Base-by-base conservation (phyloP, 805 yeast genomes). In the Teunomyces panamensis region DNA sequence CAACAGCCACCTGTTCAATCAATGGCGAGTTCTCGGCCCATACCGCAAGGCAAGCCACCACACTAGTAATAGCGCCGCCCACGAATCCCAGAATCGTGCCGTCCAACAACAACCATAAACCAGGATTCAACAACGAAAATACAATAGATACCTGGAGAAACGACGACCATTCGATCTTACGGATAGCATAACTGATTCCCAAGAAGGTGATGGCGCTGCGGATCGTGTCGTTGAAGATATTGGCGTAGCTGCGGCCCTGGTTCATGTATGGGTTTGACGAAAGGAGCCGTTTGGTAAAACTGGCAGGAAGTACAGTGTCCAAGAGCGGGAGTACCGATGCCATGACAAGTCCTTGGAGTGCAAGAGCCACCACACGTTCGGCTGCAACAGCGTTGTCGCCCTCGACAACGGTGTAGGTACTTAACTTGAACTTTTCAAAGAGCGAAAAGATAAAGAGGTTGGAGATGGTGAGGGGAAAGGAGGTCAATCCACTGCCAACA, bases 111-210 rank as follows among this genome's bases (percentile, higher is more conserved):
- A 80, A 58, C 90, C 92, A 85, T 29, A 86, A 68, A 4, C 85
- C 78, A 0, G 86, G 78, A 63, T 83, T 84, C 46, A 84, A 67
- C 17, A 81, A 63, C 9, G 81, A 69, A 85, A 89, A 85, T 3
- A 83, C 73, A 39, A 79, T 65, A 3, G 85, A 75, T 9, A 86
- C 84, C 57, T 87, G 90, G 37, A 81, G 65, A 14, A 83, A 75
- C 0, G 85, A 77, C 43, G 75, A 66, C 92, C 92, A 86, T 56
- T 83, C 85, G 33, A 84, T 71, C 53, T 80, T 82, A 55, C 87
- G 75, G 30, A 87, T 75, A 20, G 89, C 89, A 57, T 82, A 86
- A 4, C 83, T 75, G 30, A 87, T 78, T 2, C 95, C 95, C 37
- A 86, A 66, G 56, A 85, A 76, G 2, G 89, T 85, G 47, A 85